Evolutionary conservation across 495 filamentous ascomycete genomes (phyloP).

Genomic region (Podospora pseudopauciseta): DNA sequence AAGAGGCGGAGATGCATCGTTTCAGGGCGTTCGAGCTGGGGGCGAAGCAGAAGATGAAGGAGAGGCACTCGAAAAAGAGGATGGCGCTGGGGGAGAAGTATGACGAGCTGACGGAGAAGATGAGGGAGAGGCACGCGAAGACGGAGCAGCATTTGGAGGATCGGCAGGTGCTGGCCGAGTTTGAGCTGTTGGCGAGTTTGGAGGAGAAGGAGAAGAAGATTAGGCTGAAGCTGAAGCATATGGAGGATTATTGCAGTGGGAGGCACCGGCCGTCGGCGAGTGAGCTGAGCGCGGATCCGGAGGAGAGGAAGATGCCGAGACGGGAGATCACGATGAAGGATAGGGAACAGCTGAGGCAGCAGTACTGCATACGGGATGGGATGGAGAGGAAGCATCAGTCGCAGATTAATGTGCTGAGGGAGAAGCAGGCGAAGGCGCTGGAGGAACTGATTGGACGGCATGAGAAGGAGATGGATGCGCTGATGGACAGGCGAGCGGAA

Average conservation of each 20-base stretch:
- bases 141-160: conserved; percentile 65
- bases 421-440: conserved; percentile 66
- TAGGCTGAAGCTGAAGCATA: conserved; percentile 66
- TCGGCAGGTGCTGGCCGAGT: conserved; percentile 68
- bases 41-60: conserved; percentile 53
- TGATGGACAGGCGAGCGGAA: conserved; percentile 50
- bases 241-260: conserved; percentile 73
- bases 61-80: conserved; percentile 41
- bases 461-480: conserved; percentile 55
- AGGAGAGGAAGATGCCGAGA: conserved; percentile 28
- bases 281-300: conserved; percentile 24
- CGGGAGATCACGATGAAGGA: conserved; percentile 57
- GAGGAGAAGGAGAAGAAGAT: conserved; percentile 57
- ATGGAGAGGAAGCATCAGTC: conserved; percentile 68
- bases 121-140: conserved; percentile 47
- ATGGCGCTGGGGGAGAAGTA: conserved; percentile 41
- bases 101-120: conserved; percentile 41
- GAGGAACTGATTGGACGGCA: conserved; percentile 64
- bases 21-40: conserved; percentile 54
- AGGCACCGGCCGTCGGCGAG: conserved; percentile 2
- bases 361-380: conserved; percentile 63
- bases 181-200: conserved; percentile 50
- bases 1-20: conserved; percentile 56
- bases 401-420: conserved; percentile 76
- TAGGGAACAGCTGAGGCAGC: conserved; percentile 61